Percentiles rank a stretch among this genome's conserved stretches.
These are phyloP conservation scores for Cercospora zeae-maydis DNA, from an alignment of 2,329 filamentous ascomycete genomes.

Conservation along the genomic window DNA sequence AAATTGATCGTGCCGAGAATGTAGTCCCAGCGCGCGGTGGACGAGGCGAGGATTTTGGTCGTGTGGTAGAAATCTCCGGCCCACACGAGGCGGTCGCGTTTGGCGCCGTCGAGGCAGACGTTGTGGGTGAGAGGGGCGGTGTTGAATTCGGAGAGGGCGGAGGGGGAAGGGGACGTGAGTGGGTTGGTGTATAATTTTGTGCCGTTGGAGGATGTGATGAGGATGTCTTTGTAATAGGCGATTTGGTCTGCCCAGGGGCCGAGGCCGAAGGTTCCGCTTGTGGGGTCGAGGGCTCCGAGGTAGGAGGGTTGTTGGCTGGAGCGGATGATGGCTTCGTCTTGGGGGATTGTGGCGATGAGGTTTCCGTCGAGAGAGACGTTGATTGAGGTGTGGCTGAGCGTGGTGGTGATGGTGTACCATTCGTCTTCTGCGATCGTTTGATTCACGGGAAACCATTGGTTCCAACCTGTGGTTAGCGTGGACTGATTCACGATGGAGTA, in stretches of 20 bases:
- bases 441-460: conserved; percentile 31
- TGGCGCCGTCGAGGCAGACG: conserved; percentile 44
- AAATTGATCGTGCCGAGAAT: conserved; percentile 37
- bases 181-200: conserved; percentile 36
- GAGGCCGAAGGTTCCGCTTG: conserved; percentile 40
- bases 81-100: conserved; percentile 44
- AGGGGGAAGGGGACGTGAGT: conserved; percentile 27
- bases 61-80: conserved; percentile 46
- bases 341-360: conserved; percentile 25
- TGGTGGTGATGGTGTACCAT: conserved; percentile 42
- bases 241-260: conserved; percentile 43
- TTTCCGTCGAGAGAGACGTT: conserved; percentile 32
- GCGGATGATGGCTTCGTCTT: conserved; percentile 22
- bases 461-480: conserved; percentile 30
- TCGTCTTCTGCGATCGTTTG: conserved; percentile 33
- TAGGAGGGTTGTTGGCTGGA: background rate
- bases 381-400: conserved; percentile 32
- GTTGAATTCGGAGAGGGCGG: conserved; percentile 38
- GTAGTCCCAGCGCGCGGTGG: conserved; percentile 39
- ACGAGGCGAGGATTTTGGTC: conserved; percentile 36
- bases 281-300: background rate
- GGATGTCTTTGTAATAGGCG: conserved; percentile 39
- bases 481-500: conserved; percentile 40
- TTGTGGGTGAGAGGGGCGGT: conserved; percentile 36
- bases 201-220: conserved; percentile 32